phyloP scores from a whole-genome alignment of 108 stramenopile genomes.

The Cyclostephanos tholiformis region DNA sequence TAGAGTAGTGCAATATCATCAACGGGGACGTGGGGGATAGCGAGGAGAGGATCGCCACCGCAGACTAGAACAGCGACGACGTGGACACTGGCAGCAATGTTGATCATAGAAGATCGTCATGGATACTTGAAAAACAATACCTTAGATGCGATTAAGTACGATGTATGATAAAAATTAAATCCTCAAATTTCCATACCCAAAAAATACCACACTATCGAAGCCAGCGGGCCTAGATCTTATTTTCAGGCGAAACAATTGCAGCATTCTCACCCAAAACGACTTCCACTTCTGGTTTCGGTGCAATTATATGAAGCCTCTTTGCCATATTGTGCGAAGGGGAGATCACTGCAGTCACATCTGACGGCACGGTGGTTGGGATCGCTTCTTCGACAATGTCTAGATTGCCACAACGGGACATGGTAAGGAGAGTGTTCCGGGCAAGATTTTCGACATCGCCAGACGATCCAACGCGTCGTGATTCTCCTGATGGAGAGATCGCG shows the following conservation, averaged over 20 bases:
- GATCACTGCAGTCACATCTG: neutral
- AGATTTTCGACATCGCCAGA: constrained; percentile 22
- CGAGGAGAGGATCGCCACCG: too few species aligned
- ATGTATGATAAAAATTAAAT: too few species aligned
- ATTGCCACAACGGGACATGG: neutral
- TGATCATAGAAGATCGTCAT: too few species aligned
- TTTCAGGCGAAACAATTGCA: constrained; percentile 27
- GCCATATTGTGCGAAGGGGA: neutral
- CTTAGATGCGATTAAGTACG: too few species aligned
- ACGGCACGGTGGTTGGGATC: neutral
- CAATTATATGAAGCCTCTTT: constrained; percentile 4
- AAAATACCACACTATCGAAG: too few species aligned
- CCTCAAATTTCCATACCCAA: too few species aligned
- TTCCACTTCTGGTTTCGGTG: neutral
- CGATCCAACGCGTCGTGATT: neutral
- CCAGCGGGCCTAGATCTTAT: neutral
- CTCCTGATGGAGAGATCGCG: neutral
- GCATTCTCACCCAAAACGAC: constrained; percentile 6
- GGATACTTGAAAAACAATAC: too few species aligned
- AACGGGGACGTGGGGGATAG: too few species aligned
- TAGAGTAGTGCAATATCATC: too few species aligned
- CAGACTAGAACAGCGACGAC: too few species aligned
- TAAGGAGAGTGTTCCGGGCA: constrained; percentile 20
- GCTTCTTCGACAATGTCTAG: neutral
- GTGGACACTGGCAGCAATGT: too few species aligned